phyloP scores from a whole-genome alignment of 495 filamentous ascomycete species.

The Rhizodiscina lignyota region DNA sequence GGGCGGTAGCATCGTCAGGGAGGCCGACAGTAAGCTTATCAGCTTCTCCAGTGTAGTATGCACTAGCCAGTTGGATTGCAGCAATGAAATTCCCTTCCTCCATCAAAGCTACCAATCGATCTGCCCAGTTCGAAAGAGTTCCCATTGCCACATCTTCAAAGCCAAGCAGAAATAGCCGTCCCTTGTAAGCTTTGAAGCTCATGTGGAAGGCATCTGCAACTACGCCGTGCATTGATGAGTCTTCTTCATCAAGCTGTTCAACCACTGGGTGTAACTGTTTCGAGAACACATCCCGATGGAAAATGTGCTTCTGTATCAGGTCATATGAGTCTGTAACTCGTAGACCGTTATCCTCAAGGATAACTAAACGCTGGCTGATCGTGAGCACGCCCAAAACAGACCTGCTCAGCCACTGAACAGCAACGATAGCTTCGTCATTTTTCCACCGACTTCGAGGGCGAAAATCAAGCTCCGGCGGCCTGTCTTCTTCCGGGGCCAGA shows the following conservation, averaged over 20 bases:
- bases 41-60: constrained; percentile 74
- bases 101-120: constrained; percentile 87
- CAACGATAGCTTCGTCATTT: constrained; percentile 87
- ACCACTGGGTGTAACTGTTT: constrained; percentile 67
- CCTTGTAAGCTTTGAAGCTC: constrained; percentile 92
- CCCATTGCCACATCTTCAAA: constrained; percentile 82
- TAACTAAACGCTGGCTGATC: constrained; percentile 80
- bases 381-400: constrained; percentile 86
- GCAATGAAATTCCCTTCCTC: constrained; percentile 86
- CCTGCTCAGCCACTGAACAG: constrained; percentile 89
- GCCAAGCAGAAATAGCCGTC: constrained; percentile 77
- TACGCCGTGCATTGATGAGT: constrained; percentile 81
- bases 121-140: constrained; percentile 93
- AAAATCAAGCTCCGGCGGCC: constrained; percentile 64
- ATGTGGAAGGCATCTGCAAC: constrained; percentile 96
- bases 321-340: constrained; percentile 88
- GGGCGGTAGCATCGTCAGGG: constrained; percentile 60
- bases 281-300: constrained; percentile 77
- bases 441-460: constrained; percentile 77
- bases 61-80: constrained; percentile 77
- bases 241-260: constrained; percentile 75
- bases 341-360: constrained; percentile 78
- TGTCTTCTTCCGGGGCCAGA: constrained; percentile 44
- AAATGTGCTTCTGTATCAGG: constrained; percentile 79
- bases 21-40: constrained; percentile 88